phyloP scores from a whole-genome alignment of 176 grass and related monocot species.

The Eragrostis nindensis region DNA sequence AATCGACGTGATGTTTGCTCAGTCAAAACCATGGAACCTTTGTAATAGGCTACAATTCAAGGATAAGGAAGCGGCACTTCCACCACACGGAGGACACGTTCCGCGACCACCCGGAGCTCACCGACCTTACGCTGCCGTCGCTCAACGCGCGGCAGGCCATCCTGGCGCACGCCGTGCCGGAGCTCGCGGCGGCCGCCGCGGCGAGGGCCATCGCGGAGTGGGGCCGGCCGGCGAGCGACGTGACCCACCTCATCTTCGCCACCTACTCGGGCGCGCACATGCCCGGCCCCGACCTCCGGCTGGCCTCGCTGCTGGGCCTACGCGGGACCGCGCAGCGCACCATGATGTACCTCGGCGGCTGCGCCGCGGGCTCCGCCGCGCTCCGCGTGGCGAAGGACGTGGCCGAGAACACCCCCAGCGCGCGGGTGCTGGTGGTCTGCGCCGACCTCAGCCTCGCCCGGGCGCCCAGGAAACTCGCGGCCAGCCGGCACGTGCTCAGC shows the following conservation, averaged over 20 bases:
- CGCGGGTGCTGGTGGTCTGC: conserved; percentile 44
- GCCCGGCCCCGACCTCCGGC: conserved; percentile 40
- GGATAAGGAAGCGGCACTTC: conserved; percentile 41
- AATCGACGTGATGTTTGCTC: no score
- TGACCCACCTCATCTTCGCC: conserved; percentile 51
- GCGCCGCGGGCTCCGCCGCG: conserved; percentile 28
- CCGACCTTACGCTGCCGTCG: conserved; percentile 17
- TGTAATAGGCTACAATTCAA: conserved; percentile 25
- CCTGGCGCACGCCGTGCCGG: conserved; percentile 37
- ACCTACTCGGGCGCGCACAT: conserved; percentile 48
- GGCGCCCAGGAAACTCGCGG: conserved; percentile 42
- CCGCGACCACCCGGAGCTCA: conserved; percentile 21
- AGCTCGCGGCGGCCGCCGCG: conserved; percentile 39
- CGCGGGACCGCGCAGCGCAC: conserved; percentile 1
- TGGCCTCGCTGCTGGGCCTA: conserved; percentile 47
- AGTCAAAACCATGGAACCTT: no score
- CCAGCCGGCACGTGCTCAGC: conserved; percentile 43
- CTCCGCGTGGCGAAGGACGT: conserved; percentile 57
- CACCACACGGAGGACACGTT: conserved; percentile 20
- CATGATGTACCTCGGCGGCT: conserved; percentile 34
- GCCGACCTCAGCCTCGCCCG: conserved; percentile 40
- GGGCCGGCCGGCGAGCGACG: conserved; percentile 44
- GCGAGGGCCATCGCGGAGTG: conserved; percentile 51
- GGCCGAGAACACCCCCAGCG: conserved; percentile 49
- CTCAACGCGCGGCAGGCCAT: conserved; percentile 40